A percentile compares a stretch with the other conserved stretches of the same genome.
phyloP scores from a whole-genome alignment of 2,329 filamentous ascomycete genomes.

The Tolypocladium amazonense region DNA sequence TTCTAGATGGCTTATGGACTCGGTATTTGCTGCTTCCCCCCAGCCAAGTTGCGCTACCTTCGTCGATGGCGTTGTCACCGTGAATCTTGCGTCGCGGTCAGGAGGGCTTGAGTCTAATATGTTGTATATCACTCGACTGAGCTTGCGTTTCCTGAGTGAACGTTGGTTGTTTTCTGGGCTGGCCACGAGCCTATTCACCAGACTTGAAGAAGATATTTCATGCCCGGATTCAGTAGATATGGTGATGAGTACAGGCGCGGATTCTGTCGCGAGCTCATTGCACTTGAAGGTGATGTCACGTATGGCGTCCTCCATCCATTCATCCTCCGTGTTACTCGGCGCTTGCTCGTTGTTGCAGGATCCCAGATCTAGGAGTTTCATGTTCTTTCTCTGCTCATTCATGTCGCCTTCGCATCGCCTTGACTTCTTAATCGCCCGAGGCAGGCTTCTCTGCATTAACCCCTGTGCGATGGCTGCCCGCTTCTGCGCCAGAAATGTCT shows the following conservation, averaged over 20 bases:
- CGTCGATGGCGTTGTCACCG: constrained; percentile 10
- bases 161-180: background rate
- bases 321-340: constrained; percentile 2
- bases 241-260: constrained; percentile 49
- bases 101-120: constrained; percentile 8
- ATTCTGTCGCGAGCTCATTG: constrained; percentile 15
- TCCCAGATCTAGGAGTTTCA: background rate
- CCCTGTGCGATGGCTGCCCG: background rate
- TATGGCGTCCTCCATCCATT: constrained; percentile 12
- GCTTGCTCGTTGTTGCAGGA: background rate
- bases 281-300: constrained; percentile 11
- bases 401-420: background rate
- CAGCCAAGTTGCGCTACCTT: constrained; percentile 8
- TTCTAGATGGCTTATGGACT: constrained; percentile 9
- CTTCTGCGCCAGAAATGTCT: background rate
- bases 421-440: background rate
- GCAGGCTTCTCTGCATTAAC: background rate
- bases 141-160: background rate
- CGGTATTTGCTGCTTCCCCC: constrained; percentile 19
- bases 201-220: constrained; percentile 10
- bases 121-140: constrained; percentile 11
- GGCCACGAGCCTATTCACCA: background rate
- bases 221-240: constrained; percentile 47
- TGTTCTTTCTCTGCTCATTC: background rate
- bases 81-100: constrained; percentile 7